Evolutionary conservation across 2,329 filamentous ascomycete species (phyloP).

Genomic region (Alternaria postmessia): DNA sequence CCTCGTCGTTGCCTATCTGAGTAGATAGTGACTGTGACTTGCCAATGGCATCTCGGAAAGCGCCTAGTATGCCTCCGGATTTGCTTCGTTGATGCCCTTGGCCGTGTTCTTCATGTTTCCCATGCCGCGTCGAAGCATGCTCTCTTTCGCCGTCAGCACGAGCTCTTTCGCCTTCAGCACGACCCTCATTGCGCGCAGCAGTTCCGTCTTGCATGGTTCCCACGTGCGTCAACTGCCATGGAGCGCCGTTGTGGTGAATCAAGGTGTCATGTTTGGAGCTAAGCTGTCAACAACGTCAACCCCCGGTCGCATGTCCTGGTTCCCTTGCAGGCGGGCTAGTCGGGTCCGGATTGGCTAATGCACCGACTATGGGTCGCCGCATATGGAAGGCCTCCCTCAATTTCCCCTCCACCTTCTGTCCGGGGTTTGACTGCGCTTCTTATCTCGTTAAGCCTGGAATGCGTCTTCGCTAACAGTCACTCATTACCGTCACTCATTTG

Average conservation of each 20-base stretch:
- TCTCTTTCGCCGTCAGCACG: background rate
- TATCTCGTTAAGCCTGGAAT: conserved; percentile 23
- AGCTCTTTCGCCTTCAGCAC: background rate
- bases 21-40: conserved; percentile 46
- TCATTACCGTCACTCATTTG: conserved; percentile 33
- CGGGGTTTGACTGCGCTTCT: conserved; percentile 24
- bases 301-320: conserved; percentile 18
- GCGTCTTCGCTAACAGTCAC: conserved; percentile 23
- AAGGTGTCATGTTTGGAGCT: conserved; percentile 28
- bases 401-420: conserved; percentile 33
- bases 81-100: conserved; percentile 56
- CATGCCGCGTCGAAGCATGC: background rate
- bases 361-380: conserved; percentile 25
- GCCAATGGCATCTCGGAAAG: conserved; percentile 32
- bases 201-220: conserved; percentile 36
- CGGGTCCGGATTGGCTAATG: conserved; percentile 26
- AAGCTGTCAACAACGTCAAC: conserved; percentile 18
- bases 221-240: conserved; percentile 22
- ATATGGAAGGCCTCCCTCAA: conserved; percentile 31
- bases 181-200: conserved; percentile 2
- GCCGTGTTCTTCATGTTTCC: conserved; percentile 8
- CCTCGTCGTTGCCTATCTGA: conserved; percentile 27
- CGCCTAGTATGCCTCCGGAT: conserved; percentile 72
- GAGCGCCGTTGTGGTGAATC: conserved; percentile 17
- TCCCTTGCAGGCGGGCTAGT: conserved; percentile 27